Percentiles rank a stretch among this genome's conserved stretches.
Conservation (phyloP, 1,139 yeast species). For the Taiozyma sp. region DNA sequence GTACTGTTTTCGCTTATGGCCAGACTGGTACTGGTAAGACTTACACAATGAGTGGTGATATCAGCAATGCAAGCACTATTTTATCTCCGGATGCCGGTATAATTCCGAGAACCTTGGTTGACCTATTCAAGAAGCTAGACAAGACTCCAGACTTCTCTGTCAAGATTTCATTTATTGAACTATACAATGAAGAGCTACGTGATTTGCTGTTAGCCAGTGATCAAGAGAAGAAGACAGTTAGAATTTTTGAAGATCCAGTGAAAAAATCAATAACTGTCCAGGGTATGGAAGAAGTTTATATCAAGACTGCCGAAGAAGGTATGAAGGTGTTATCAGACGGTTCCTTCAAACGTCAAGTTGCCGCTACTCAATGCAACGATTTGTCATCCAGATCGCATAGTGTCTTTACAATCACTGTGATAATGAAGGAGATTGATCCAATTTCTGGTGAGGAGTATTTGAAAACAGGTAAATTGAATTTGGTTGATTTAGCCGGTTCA, state of each 20-base stretch:
- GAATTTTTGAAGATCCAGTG: conserved; percentile 39
- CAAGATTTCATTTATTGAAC: conserved; percentile 65
- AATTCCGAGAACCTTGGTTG: conserved; percentile 58
- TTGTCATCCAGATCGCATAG: conserved; percentile 75
- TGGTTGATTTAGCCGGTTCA: conserved; percentile 89
- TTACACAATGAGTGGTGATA: conserved; percentile 80
- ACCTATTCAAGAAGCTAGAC: conserved; percentile 43
- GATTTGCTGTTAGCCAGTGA: conserved; percentile 44
- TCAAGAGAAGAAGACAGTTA: conserved; percentile 28
- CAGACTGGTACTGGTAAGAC: conserved; percentile 92
- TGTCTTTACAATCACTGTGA: conserved; percentile 61
- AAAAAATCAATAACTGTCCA: conserved; percentile 34
- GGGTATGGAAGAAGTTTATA: conserved; percentile 45
- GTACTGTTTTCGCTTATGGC: conserved; percentile 82
- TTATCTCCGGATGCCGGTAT: conserved; percentile 52
- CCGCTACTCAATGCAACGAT: conserved; percentile 67
- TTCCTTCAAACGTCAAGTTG: conserved; percentile 52
- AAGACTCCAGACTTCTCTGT: conserved; percentile 49
- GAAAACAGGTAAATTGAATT: conserved; percentile 59
- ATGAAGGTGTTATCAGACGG: conserved; percentile 45
- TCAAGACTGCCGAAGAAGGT: conserved; percentile 36
- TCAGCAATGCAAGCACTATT: conserved; percentile 23
- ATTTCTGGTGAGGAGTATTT: conserved; percentile 36
- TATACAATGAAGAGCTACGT: conserved; percentile 68
- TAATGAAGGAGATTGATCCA: conserved; percentile 36